These are phyloP conservation scores for Zoysia pacifica DNA, from an alignment of 176 grass and related monocot genomes.

Conservation along the genomic window DNA sequence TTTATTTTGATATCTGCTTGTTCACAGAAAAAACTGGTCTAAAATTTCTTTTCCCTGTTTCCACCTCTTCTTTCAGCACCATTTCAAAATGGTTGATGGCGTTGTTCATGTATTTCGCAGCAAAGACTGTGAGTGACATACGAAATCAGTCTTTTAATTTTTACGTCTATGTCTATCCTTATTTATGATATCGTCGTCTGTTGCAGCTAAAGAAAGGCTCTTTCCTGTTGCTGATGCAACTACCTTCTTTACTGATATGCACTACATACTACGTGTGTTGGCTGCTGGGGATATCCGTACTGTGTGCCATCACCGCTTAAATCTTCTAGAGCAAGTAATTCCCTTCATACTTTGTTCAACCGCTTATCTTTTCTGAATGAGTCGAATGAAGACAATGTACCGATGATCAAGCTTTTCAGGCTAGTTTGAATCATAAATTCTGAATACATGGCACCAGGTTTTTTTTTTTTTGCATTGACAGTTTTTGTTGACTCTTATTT, in stretches of 20 bases:
- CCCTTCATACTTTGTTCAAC: background rate
- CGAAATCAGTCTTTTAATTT: background rate
- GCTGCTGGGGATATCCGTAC: conserved; percentile 93
- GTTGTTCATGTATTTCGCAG: conserved; percentile 82
- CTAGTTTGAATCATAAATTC: conserved; percentile 35
- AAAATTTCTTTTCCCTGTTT: background rate
- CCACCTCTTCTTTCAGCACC: conserved; percentile 56
- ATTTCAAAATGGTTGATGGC: conserved; percentile 90
- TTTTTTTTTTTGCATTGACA: conserved; percentile 18
- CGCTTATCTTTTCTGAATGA: background rate
- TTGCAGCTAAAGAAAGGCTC: conserved; percentile 76
- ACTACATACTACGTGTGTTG: conserved; percentile 83
- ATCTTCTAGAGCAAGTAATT: conserved; percentile 90
- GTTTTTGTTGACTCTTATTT: conserved; percentile 26
- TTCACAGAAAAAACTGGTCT: background rate
- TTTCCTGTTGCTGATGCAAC: conserved; percentile 90
- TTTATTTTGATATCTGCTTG: conserved; percentile 13
- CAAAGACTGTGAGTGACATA: conserved; percentile 74
- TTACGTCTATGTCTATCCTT: background rate
- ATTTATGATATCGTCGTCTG: conserved; percentile 5
- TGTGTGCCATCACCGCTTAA: conserved; percentile 78
- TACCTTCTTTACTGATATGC: conserved; percentile 95
- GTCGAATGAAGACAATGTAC: background rate
- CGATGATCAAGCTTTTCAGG: background rate
- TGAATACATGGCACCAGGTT: background rate